Evolutionary conservation across 2,329 filamentous ascomycete genomes (phyloP), one percentile per base, ranked within the genome.

Genomic region (Cercospora brassicicola): DNA sequence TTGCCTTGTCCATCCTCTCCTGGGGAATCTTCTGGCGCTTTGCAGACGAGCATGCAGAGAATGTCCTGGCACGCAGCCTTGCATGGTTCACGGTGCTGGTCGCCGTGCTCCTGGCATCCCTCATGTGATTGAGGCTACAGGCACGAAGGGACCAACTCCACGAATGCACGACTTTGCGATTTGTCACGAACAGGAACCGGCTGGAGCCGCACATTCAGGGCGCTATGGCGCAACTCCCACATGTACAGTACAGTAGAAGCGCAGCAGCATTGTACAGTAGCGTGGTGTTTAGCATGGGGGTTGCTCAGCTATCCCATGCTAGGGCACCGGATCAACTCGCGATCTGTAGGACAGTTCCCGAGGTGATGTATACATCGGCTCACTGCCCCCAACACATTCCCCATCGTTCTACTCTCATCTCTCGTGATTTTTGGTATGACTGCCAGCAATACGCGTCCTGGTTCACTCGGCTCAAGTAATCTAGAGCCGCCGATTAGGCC

Each of bases 1-100:
- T 75, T 42, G 62, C 67, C 11, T 56, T 68, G 28, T 65, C 71
- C 3, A 67, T 77, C 4, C 45, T 77, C 62, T 67, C 71, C 6
- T 78, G 75, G 76, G 62, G 53, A 20, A 63, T 66, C n/a, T 77
- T 77, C 60, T 78, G 76, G 76, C 61, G 70, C 15, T 48, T 73
- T 23, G 73, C 73, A 51, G 73, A 76, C 42, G 56, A 67, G 31
- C 63, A 75, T 51, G 70, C 68, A 28, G 67, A 73, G 18, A 69
- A 69, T 39, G 51, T 67, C 10, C 65, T 71, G 20, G 60, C 71
- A 51, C 72, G 72, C 56, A 51, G 72, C 42, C 56, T 76, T 53
- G 71, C 70, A 39, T 75, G 73, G 71, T n/a, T 64, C 53, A 69
- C 68, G 42, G 67, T 76, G 42, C 53, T 70, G 18, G 20, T 71